These are phyloP conservation scores for Hyphopichia burtonii DNA, from an alignment of 1,139 yeast species.

Conservation along the genomic window DNA sequence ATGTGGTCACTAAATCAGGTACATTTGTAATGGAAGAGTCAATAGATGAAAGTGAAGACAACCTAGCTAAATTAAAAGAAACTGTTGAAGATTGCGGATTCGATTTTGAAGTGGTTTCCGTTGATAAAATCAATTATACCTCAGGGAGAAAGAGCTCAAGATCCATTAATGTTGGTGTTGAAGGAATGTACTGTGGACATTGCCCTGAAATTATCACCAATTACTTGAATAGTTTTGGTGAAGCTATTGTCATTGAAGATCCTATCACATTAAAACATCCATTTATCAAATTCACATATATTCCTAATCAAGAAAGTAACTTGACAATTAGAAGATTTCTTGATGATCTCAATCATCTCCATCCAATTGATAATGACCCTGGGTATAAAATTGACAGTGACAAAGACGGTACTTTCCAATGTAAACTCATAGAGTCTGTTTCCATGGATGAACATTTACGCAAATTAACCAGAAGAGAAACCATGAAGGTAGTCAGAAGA, in stretches of 20 bases:
- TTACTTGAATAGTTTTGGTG: slow-evolving; percentile 53
- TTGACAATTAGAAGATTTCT: slow-evolving; percentile 55
- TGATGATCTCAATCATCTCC: slow-evolving; percentile 45
- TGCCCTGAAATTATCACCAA: slow-evolving; percentile 61
- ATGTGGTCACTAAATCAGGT: slow-evolving; percentile 60
- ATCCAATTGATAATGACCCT: slow-evolving; percentile 23
- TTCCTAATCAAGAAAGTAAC: slow-evolving; percentile 49
- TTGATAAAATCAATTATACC: slow-evolving; percentile 43
- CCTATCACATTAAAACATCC: slow-evolving; percentile 58
- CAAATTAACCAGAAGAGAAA: slow-evolving; percentile 49
- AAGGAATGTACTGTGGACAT: slow-evolving; percentile 70
- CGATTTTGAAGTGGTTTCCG: slow-evolving; percentile 48
- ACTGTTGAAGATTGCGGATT: slow-evolving; percentile 67
- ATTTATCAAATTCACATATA: slow-evolving; percentile 59
- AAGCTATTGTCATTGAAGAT: slow-evolving; percentile 54
- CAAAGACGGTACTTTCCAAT: slow-evolving; percentile 37
- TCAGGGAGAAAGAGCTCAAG: slow-evolving; percentile 49
- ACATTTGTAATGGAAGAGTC: slow-evolving; percentile 52
- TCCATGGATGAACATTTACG: slow-evolving; percentile 66
- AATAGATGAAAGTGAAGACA: slow-evolving; percentile 14
- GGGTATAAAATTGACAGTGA: slow-evolving; percentile 21
- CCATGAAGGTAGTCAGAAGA: slow-evolving; percentile 44
- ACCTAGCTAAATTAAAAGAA: slow-evolving; percentile 40
- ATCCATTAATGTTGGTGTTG: slow-evolving; percentile 55
- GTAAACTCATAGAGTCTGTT: slow-evolving; percentile 55